Percentiles rank a stretch among this genome's conserved stretches.
Evolutionary conservation across 345 rosid genomes (phyloP).

Genomic region (Arabis hirsuta): DNA sequence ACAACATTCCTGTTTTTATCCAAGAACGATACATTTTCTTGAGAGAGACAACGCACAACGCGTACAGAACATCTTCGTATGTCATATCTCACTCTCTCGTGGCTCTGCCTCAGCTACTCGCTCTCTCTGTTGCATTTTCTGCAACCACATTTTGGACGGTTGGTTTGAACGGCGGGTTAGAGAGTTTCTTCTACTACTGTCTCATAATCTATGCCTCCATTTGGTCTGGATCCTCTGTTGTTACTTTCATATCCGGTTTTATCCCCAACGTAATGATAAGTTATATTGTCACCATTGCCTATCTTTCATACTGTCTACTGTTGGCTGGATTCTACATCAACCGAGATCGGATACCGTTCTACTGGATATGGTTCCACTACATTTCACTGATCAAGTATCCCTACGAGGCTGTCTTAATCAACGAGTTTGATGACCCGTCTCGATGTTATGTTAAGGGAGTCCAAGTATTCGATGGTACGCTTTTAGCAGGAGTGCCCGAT

Average conservation of each 20-base stretch:
- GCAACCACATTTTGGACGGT: slow-evolving; percentile 58
- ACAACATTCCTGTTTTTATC: slow-evolving; percentile 56
- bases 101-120: slow-evolving; percentile 49
- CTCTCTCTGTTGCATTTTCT: slow-evolving; percentile 53
- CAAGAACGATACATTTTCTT: slow-evolving; percentile 84
- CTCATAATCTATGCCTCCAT: slow-evolving; percentile 52
- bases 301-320: slow-evolving; percentile 51
- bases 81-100: slow-evolving; percentile 54
- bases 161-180: slow-evolving; percentile 53
- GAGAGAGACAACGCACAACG: slow-evolving; percentile 56
- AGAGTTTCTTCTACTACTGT: slow-evolving; percentile 53
- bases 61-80: slow-evolving; percentile 58
- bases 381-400: slow-evolving; percentile 45
- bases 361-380: slow-evolving; percentile 53
- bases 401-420: slow-evolving; percentile 44
- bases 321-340: slow-evolving; percentile 47
- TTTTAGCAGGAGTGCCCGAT: slow-evolving; percentile 32
- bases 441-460: slow-evolving; percentile 45
- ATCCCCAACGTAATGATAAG: slow-evolving; percentile 51
- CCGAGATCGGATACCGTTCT: slow-evolving; percentile 44
- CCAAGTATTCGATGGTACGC: slow-evolving; percentile 44
- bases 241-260: slow-evolving; percentile 54
- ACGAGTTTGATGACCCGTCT: slow-evolving; percentile 44
- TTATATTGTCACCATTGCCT: slow-evolving; percentile 50
- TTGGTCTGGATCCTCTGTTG: slow-evolving; percentile 82